These are phyloP conservation scores for Anthracocystis setariae DNA, from an alignment of 1,284 basidiomycete species.

Conservation along the genomic window DNA sequence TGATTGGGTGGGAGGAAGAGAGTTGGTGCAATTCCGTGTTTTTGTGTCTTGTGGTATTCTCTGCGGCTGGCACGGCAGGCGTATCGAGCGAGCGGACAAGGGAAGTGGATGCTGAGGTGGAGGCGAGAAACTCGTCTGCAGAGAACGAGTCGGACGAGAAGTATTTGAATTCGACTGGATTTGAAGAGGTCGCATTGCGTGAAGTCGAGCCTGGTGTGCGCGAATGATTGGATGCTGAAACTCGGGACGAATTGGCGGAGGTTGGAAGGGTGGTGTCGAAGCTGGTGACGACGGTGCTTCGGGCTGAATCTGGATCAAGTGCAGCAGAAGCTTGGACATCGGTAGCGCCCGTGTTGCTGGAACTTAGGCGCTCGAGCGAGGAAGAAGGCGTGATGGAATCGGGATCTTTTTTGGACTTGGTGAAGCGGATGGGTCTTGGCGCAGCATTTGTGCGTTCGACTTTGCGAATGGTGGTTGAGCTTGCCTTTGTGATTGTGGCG, in stretches of 20 bases:
- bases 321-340: slow-evolving; percentile 17
- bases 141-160: slow-evolving; percentile 35
- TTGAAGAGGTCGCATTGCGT: neutral
- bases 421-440: slow-evolving; percentile 29
- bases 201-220: neutral
- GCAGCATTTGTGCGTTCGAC: slow-evolving; percentile 17
- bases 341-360: slow-evolving; percentile 15
- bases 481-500: slow-evolving; percentile 41
- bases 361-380: slow-evolving; percentile 18
- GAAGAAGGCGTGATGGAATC: slow-evolving; percentile 27
- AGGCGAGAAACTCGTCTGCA: slow-evolving; percentile 8
- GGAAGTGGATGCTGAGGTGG: slow-evolving; percentile 11
- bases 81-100: slow-evolving; percentile 7
- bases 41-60: no score
- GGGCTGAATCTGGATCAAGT: slow-evolving; percentile 13
- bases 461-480: slow-evolving; percentile 42
- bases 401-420: slow-evolving; percentile 19
- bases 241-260: slow-evolving; percentile 4
- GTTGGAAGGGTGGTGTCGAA: slow-evolving; percentile 17
- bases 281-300: slow-evolving; percentile 25
- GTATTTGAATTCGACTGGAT: slow-evolving; percentile 15
- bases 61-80: neutral
- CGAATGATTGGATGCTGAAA: slow-evolving; percentile 3
- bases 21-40: no score
- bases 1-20: no score